phyloP scores from a whole-genome alignment of 2,329 filamentous ascomycete genomes.

The Neoscytalidium dimidiatum region DNA sequence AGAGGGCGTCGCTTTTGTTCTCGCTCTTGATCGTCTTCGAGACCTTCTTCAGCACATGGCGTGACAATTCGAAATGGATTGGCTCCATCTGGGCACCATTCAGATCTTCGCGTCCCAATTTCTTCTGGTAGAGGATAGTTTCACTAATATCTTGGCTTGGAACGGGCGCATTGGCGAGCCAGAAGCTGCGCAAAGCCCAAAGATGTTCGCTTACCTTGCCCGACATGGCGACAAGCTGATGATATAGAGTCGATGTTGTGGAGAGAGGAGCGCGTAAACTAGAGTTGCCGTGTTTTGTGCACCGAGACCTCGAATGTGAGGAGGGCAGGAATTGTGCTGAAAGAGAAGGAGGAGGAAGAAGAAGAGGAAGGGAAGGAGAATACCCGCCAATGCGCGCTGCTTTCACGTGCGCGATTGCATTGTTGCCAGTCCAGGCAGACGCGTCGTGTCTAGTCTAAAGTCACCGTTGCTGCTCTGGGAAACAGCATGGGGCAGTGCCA shows the following conservation, averaged over 20 bases:
- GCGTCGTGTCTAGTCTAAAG: not conserved
- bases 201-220: not conserved
- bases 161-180: not conserved
- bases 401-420: not conserved
- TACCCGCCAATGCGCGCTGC: not conserved
- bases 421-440: not conserved
- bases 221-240: not conserved
- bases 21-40: not conserved
- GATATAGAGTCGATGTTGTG: not conserved
- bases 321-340: not conserved
- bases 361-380: not conserved
- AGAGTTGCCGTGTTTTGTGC: too few relatives aligned
- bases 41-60: slow-evolving; percentile 3
- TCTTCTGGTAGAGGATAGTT: not conserved
- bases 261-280: not conserved
- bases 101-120: not conserved
- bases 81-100: not conserved
- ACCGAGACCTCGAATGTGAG: too few relatives aligned
- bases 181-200: not conserved
- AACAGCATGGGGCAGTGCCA: too few relatives aligned
- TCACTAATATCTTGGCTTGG: not conserved
- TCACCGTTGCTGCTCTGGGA: too few relatives aligned
- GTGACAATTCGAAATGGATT: not conserved
- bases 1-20: not conserved
- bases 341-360: not conserved